These are phyloP conservation scores for Chytridium lagenaria DNA, from an alignment of 371 early-diverging fungal species.

Conservation along the genomic window DNA sequence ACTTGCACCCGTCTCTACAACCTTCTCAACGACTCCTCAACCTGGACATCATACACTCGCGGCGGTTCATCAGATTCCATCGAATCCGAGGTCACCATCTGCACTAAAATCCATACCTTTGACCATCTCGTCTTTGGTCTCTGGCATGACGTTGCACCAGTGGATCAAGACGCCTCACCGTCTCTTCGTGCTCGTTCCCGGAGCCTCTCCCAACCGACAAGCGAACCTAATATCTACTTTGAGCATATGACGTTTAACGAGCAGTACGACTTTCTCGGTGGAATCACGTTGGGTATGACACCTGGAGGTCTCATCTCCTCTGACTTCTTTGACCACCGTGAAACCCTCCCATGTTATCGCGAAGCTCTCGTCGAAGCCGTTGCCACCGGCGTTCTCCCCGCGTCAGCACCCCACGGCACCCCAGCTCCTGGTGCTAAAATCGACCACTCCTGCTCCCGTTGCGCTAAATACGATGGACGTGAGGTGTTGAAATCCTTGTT, in stretches of 20 bases:
- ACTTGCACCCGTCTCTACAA: constrained; percentile 28
- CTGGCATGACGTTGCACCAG: constrained; percentile 35
- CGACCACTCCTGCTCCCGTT: constrained; percentile 44
- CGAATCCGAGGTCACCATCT: constrained; percentile 38
- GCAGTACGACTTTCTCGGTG: constrained; percentile 46
- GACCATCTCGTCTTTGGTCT: constrained; percentile 54
- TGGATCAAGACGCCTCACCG: constrained; percentile 1
- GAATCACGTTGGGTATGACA: constrained; percentile 30
- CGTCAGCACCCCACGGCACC: constrained; percentile 27
- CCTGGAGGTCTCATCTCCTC: constrained; percentile 22
- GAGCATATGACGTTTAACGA: constrained; percentile 45
- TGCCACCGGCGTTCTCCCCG: constrained; percentile 30
- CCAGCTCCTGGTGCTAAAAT: constrained; percentile 39
- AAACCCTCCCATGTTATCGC: constrained; percentile 47
- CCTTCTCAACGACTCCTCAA: constrained; percentile 30
- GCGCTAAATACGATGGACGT: constrained; percentile 41
- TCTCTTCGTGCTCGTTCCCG: background rate
- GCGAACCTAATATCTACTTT: constrained; percentile 34
- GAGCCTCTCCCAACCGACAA: background rate
- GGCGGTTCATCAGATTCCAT: constrained; percentile 37
- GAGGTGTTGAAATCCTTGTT: constrained; percentile 36
- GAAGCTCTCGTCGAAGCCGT: constrained; percentile 28
- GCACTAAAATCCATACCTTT: constrained; percentile 45
- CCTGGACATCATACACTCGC: constrained; percentile 38
- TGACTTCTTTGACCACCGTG: constrained; percentile 52